phyloP scores from a whole-genome alignment of 441 rosid species.

The Oxalis stricta region DNA sequence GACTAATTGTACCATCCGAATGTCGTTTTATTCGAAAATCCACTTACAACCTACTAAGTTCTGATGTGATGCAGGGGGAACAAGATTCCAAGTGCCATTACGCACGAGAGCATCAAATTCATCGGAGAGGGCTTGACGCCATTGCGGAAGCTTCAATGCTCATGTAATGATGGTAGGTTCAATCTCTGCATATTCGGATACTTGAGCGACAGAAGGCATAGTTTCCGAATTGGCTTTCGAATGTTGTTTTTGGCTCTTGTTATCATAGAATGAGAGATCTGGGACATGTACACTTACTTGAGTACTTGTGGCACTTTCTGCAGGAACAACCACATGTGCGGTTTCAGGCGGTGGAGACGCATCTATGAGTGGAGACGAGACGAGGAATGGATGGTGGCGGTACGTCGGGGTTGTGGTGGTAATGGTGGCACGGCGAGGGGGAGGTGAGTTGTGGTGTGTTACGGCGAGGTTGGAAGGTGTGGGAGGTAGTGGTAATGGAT shows the following conservation, averaged over 20 bases:
- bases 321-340: too few relatives aligned
- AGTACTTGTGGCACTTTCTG: too few relatives aligned
- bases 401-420: too few relatives aligned
- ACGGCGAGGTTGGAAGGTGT: too few relatives aligned
- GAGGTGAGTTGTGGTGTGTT: too few relatives aligned
- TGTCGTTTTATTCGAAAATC: neutral
- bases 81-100: neutral
- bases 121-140: neutral
- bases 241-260: neutral
- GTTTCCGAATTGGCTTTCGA: neutral
- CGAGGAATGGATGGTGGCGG: too few relatives aligned
- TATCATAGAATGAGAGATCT: too few relatives aligned
- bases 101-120: neutral
- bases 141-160: neutral
- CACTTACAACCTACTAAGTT: neutral
- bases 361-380: too few relatives aligned
- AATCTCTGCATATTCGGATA: fast-evolving
- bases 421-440: too few relatives aligned
- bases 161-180: neutral
- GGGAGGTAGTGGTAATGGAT: neutral
- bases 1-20: neutral
- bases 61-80: too few relatives aligned
- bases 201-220: neutral
- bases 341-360: too few relatives aligned
- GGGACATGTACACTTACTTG: too few relatives aligned